Conservation (phyloP, 306 rosid genomes). For the Sphenostylis stenocarpa region DNA sequence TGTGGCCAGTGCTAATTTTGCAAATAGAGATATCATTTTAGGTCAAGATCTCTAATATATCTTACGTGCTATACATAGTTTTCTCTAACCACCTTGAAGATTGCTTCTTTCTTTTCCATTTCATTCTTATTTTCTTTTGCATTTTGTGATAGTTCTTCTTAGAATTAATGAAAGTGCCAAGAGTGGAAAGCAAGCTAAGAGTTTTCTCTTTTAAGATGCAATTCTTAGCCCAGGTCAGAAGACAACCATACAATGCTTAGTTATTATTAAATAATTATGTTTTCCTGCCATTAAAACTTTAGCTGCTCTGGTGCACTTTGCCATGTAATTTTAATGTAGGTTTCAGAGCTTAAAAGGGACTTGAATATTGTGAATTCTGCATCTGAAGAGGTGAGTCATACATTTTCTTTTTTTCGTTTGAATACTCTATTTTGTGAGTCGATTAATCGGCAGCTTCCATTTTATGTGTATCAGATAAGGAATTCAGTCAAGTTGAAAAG, state of each 20-base stretch:
- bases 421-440: slow-evolving; percentile 3
- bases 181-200: slow-evolving; percentile 87
- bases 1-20: neutral
- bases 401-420: slow-evolving; percentile 6
- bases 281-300: slow-evolving; percentile 31
- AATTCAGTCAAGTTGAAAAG: slow-evolving; percentile 92
- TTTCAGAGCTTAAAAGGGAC: slow-evolving; percentile 73
- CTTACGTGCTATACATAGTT: slow-evolving; percentile 5
- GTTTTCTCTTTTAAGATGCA: slow-evolving; percentile 92
- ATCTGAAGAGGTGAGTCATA: slow-evolving; percentile 73
- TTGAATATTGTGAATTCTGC: slow-evolving; percentile 72
- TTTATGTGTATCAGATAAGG: slow-evolving; percentile 70
- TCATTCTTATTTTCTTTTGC: slow-evolving; percentile 39
- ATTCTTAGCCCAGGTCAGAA: slow-evolving; percentile 72
- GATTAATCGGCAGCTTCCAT: slow-evolving; percentile 28
- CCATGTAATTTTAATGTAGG: slow-evolving; percentile 49
- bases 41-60: slow-evolving; percentile 5
- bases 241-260: slow-evolving; percentile 27
- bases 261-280: slow-evolving; percentile 23
- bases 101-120: neutral
- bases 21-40: slow-evolving; percentile 16
- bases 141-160: slow-evolving; percentile 67
- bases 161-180: slow-evolving; percentile 91
- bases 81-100: slow-evolving; percentile 17
- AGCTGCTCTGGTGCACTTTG: slow-evolving; percentile 33